A percentile compares a stretch with the other conserved stretches of the same genome.
phyloP scores from a whole-genome alignment of 345 rosid genomes.

The Erodium maritimum region DNA sequence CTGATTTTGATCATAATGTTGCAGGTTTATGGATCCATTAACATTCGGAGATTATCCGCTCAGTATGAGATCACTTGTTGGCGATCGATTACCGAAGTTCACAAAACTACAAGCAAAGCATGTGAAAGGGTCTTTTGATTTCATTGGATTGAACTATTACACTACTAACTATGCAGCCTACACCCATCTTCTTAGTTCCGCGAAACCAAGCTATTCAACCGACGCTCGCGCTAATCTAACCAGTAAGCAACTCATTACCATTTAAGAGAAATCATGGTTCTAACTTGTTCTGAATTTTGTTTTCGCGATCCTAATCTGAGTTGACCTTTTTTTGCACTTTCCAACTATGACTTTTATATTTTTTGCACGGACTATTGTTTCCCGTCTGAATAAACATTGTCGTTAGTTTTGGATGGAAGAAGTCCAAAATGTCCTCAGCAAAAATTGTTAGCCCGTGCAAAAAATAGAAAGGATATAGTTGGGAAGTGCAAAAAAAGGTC shows the following conservation, averaged over 20 bases:
- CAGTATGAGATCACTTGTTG: constrained; percentile 20
- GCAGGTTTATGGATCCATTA: constrained; percentile 36
- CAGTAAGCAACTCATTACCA: constrained; percentile 9
- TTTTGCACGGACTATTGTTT: no score
- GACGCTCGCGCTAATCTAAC: constrained; percentile 12
- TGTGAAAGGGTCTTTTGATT: constrained; percentile 28
- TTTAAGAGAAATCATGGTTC: no score
- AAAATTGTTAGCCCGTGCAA: no score
- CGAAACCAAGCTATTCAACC: constrained; percentile 11
- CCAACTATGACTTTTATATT: no score
- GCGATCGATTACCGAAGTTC: constrained; percentile 22
- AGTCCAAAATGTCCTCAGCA: no score
- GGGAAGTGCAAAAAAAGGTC: no score
- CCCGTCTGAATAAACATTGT: no score
- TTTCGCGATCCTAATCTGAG: no score
- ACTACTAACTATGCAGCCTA: constrained; percentile 17
- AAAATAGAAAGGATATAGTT: no score
- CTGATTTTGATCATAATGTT: not conserved
- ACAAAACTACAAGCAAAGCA: constrained; percentile 11
- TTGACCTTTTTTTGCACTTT: no score
- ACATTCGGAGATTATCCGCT: constrained; percentile 29
- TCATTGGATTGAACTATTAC: constrained; percentile 34
- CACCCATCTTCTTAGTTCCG: not conserved
- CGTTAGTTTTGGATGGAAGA: no score
- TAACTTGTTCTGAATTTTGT: no score